Evolutionary conservation across 2,329 filamentous ascomycete genomes (phyloP).

Genomic region (Aspergillus udagawae): DNA sequence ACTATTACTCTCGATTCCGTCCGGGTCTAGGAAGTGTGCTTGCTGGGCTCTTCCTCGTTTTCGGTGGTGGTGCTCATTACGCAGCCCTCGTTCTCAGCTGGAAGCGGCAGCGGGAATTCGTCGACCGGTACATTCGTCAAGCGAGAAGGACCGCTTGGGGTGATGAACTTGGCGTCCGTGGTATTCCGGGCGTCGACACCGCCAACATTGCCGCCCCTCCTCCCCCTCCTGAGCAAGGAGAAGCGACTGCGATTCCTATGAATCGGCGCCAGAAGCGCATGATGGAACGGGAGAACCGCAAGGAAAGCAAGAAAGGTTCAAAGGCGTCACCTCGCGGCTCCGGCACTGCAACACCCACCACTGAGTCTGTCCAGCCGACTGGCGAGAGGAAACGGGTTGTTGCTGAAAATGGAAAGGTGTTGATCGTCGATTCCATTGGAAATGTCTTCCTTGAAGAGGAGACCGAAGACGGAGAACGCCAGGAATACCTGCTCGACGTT

Average conservation of each 20-base stretch:
- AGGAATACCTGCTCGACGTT: slow-evolving; percentile 85
- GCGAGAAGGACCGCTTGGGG: slow-evolving; percentile 88
- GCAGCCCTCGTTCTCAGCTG: slow-evolving; percentile 78
- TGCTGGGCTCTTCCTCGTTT: slow-evolving; percentile 72
- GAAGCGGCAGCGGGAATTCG: slow-evolving; percentile 86
- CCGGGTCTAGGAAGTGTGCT: slow-evolving; percentile 85
- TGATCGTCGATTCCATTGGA: slow-evolving; percentile 86
- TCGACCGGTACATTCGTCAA: slow-evolving; percentile 85
- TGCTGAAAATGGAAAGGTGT: slow-evolving; percentile 90
- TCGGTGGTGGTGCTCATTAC: slow-evolving; percentile 85
- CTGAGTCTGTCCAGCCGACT: slow-evolving; percentile 55
- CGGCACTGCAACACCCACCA: slow-evolving; percentile 51
- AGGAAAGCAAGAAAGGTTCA: slow-evolving; percentile 57
- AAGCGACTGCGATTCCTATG: slow-evolving; percentile 54
- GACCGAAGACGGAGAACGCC: slow-evolving; percentile 76
- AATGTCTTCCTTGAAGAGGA: slow-evolving; percentile 94
- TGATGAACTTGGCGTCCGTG: slow-evolving; percentile 63
- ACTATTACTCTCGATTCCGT: slow-evolving; percentile 94
- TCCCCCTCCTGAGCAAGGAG: slow-evolving; percentile 46
- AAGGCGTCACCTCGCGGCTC: slow-evolving; percentile 31
- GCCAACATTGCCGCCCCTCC: slow-evolving; percentile 32
- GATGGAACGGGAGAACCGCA: slow-evolving; percentile 74
- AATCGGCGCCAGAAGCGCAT: slow-evolving; percentile 85
- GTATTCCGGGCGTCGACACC: slow-evolving; percentile 63
- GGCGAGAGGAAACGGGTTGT: slow-evolving; percentile 83